Conservation (phyloP, 768 basidiomycete species). For the Amanita phalloides region DNA sequence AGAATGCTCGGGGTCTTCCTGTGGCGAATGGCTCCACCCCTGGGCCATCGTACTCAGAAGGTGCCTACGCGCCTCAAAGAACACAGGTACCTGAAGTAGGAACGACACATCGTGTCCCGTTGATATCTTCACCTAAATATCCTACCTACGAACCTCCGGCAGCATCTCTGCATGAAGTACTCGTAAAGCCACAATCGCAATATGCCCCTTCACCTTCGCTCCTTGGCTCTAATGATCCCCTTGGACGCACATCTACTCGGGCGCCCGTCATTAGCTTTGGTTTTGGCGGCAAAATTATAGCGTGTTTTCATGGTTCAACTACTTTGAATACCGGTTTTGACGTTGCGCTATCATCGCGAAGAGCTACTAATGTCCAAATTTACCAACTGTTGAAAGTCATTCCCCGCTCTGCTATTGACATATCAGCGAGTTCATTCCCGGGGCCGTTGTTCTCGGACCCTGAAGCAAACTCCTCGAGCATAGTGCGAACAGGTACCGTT, state of each 20-base stretch:
- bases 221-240: conserved; percentile 71
- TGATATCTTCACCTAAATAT: conserved; percentile 11
- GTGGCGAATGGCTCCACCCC: conserved; percentile 34
- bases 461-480: conserved; percentile 46
- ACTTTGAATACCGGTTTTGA: conserved; percentile 67
- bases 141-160: neutral
- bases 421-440: conserved; percentile 54
- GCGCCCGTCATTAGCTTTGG: conserved; percentile 85
- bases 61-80: conserved; percentile 22
- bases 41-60: conserved; percentile 21
- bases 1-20: conserved; percentile 25
- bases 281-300: conserved; percentile 84
- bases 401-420: conserved; percentile 51
- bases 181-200: conserved; percentile 32
- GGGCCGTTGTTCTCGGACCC: conserved; percentile 83
- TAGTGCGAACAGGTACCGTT: conserved; percentile 60
- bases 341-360: conserved; percentile 62
- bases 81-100: conserved; percentile 6
- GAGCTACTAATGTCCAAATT: conserved; percentile 59
- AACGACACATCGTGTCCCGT: conserved; percentile 8
- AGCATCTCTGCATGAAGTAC: conserved; percentile 19
- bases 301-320: conserved; percentile 73
- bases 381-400: conserved; percentile 59
- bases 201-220: conserved; percentile 84
- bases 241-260: conserved; percentile 60